Percentiles rank a stretch among this genome's conserved stretches.
Evolutionary conservation across 306 rosid genomes (phyloP).

Genomic region (Quercus alba): DNA sequence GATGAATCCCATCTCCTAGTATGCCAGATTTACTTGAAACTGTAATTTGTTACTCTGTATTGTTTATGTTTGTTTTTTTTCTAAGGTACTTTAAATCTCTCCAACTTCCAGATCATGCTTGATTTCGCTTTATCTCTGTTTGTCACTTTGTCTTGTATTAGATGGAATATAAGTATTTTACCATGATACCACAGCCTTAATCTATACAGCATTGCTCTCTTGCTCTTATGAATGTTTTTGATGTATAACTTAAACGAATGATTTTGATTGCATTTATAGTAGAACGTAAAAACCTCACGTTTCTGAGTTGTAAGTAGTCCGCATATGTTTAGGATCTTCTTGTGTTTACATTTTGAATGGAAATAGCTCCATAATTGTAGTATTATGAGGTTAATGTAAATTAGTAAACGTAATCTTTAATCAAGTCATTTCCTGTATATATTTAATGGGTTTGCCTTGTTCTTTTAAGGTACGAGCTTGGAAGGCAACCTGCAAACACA

Average conservation of each 20-base stretch:
- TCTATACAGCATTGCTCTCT: neutral
- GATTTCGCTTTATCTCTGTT: no score
- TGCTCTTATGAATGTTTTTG: neutral
- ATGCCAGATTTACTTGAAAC: neutral
- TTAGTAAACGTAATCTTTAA: neutral
- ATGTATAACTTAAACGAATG: neutral
- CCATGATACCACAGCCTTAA: neutral
- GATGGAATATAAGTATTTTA: neutral
- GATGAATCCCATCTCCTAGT: neutral
- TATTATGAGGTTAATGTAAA: neutral
- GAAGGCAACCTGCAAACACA: constrained; percentile 66
- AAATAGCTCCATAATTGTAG: neutral
- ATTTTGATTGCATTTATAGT: no score
- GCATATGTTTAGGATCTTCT: neutral
- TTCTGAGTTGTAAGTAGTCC: neutral
- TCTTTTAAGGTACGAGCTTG: constrained; percentile 54
- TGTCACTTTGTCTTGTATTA: no score
- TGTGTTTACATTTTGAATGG: neutral
- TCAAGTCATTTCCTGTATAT: neutral
- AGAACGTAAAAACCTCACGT: neutral
- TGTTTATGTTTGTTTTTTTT: neutral
- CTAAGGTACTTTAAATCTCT: neutral
- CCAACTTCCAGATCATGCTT: no score
- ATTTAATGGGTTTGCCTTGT: neutral
- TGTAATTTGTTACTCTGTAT: neutral